Percentiles rank a stretch among this genome's conserved stretches.
Conservation (phyloP, 2,329 filamentous ascomycete species). For the Hawksworthiomyces lignivorus region DNA sequence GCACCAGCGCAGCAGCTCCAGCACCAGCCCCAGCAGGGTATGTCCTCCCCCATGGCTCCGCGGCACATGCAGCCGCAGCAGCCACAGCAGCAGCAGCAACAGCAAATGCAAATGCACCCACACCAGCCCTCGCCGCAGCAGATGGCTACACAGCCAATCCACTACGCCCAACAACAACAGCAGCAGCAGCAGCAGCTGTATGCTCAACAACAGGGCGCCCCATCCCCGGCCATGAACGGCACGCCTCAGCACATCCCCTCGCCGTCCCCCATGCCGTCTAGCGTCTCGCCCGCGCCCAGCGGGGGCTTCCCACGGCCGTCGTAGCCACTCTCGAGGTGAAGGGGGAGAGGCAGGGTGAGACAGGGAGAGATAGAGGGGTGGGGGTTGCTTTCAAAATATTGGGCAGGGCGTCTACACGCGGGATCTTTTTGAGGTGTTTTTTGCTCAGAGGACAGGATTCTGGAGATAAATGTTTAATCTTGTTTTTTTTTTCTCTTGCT, state of each 20-base stretch:
- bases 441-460: too few species aligned
- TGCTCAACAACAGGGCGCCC: constrained; percentile 1
- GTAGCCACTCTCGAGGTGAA: too few species aligned
- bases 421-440: too few species aligned
- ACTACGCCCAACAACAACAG: constrained; percentile 1
- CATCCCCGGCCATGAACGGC: constrained; percentile 15
- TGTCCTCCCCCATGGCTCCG: too few species aligned
- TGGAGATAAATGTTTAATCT: too few species aligned
- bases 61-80: background rate
- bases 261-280: constrained; percentile 16
- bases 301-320: constrained; percentile 10
- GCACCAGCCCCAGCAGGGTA: background rate
- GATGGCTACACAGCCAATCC: background rate
- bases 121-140: background rate
- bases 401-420: too few species aligned
- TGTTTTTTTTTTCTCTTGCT: too few species aligned
- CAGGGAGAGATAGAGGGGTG: too few species aligned
- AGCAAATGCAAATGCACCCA: background rate
- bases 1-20: too few species aligned
- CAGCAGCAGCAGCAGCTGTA: constrained; percentile 7
- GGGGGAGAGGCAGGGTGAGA: too few species aligned
- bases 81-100: constrained; percentile 3
- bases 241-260: constrained; percentile 13
- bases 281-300: constrained; percentile 14
- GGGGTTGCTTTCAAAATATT: too few species aligned